Base-by-base conservation (phyloP, 2,329 filamentous ascomycete species). In the Ilyonectria sp. region DNA sequence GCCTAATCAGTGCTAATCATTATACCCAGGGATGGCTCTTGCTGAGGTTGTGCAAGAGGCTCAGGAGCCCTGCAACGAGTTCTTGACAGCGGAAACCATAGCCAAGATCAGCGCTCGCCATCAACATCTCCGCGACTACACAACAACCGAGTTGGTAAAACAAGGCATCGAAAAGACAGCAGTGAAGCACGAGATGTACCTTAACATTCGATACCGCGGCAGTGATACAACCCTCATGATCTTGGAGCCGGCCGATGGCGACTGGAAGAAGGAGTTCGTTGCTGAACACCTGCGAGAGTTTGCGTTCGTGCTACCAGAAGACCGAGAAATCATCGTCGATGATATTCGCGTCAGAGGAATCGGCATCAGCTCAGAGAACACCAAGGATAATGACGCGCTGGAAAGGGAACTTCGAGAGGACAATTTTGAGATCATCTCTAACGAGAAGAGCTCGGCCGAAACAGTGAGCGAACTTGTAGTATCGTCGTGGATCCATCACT, bases 181-280 rank as follows among this genome's bases (percentile, higher is more conserved):
- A 52, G 79, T 82, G 8, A 50, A 29, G 21, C 76, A 83, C 43
- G 76, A 78, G 35, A 68, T 73, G 31, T 86, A 82, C 62, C 76
- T 87, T 6, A 85, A 85, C 62, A 79, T 87, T 72, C 80, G 85
- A 19, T 86, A 86, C 58, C 81, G 84, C 64, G 85, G 85, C 1
- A 85, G 82, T 0, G 65, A 68, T 17, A 70, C 61, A 1, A 59
- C 55, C 17, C 50, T 87, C 52, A 86, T 86, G 81, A 83, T 87
- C 35, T 68, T 82, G 8, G 78, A 78, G 10, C 78, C 79, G 1
- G 70, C 67, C 6, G 77, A 80, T 21, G 75, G 76, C 7, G 75
- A 82, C 50, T 84, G 44, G 73, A 71, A 46, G 11, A 60, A 46
- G 4, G 66, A 74, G 1, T 83, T 84, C 43, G 74, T 68, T 2